These are phyloP conservation scores for Wickerhamiella allomyrinae DNA, from an alignment of 805 yeast genomes.

Conservation along the genomic window DNA sequence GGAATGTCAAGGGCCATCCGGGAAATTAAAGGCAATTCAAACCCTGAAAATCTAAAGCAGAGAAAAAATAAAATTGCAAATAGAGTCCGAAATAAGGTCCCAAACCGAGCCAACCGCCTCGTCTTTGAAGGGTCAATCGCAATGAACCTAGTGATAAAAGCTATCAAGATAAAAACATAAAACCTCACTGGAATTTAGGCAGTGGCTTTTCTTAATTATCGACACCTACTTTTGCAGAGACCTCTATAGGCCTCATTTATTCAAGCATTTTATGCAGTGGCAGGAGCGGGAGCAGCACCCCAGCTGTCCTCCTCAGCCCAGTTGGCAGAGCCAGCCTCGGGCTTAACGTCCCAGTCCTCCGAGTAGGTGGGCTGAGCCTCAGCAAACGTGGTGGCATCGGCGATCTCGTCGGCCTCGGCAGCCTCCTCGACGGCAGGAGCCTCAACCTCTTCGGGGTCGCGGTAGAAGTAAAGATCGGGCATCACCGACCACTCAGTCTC, in stretches of 20 bases:
- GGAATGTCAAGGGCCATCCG: too few relatives aligned
- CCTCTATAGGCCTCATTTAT: not conserved
- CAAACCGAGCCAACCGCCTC: too few relatives aligned
- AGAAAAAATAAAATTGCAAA: too few relatives aligned
- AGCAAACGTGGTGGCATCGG: slow-evolving; percentile 58
- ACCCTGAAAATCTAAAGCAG: too few relatives aligned
- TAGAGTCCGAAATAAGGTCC: too few relatives aligned
- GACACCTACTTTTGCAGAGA: slow-evolving; percentile 3
- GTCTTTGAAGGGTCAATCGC: too few relatives aligned
- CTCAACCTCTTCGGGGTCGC: slow-evolving; percentile 99
- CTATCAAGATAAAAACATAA: too few relatives aligned
- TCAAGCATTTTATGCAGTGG: slow-evolving; percentile 2
- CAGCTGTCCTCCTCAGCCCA: slow-evolving; percentile 29
- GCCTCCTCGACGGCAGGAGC: slow-evolving; percentile 48
- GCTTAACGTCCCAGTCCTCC: slow-evolving; percentile 33
- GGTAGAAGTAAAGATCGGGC: slow-evolving; percentile 99
- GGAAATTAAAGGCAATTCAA: too few relatives aligned
- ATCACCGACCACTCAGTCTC: slow-evolving; percentile 94
- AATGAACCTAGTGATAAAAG: too few relatives aligned
- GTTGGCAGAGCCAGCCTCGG: slow-evolving; percentile 34
- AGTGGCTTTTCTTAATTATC: not conserved
- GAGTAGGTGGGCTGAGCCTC: slow-evolving; percentile 16
- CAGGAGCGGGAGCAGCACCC: slow-evolving; percentile 2
- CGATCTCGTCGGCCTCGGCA: slow-evolving; percentile 51
- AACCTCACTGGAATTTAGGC: too few relatives aligned